Percentiles rank a stretch among this genome's conserved stretches.
These are phyloP conservation scores for Alternaria sp. DNA, from an alignment of 2,329 filamentous ascomycete genomes.

Conservation along the genomic window DNA sequence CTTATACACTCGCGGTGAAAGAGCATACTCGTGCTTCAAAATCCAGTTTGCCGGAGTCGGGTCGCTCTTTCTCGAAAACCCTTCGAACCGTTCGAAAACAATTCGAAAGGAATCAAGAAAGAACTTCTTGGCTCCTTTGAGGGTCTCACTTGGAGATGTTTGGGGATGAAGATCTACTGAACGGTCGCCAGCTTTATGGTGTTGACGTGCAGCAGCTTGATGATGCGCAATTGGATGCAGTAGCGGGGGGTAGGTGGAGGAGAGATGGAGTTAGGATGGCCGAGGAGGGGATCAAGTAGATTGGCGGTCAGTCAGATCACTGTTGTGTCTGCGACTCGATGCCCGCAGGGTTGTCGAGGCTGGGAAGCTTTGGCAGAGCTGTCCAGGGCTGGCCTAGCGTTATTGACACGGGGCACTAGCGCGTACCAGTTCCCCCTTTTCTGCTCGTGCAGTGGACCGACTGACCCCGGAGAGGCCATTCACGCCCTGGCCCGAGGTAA, in stretches of 20 bases:
- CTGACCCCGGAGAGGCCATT: slow-evolving; percentile 14
- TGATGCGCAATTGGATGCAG: slow-evolving; percentile 51
- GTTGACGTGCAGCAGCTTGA: slow-evolving; percentile 41
- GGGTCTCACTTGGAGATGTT: slow-evolving; percentile 41
- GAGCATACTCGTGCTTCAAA: slow-evolving; percentile 93
- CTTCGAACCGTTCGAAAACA: slow-evolving; percentile 62
- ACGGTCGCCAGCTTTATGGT: slow-evolving; percentile 46
- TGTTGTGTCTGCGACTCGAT: slow-evolving; percentile 41
- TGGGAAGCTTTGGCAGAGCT: slow-evolving; percentile 35
- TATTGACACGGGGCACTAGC: slow-evolving; percentile 36
- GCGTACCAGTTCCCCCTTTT: slow-evolving; percentile 39
- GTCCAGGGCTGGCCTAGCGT: slow-evolving; percentile 32
- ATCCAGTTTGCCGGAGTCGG: slow-evolving; percentile 96
- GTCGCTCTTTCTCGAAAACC: slow-evolving; percentile 76
- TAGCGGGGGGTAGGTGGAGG: slow-evolving; percentile 50
- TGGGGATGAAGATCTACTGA: slow-evolving; percentile 29
- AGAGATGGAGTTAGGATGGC: slow-evolving; percentile 44
- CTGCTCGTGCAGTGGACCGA: slow-evolving; percentile 13
- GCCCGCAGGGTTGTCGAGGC: slow-evolving; percentile 28
- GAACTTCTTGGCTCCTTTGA: slow-evolving; percentile 57
- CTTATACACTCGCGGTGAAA: slow-evolving; percentile 1
- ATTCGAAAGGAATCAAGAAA: slow-evolving; percentile 74
- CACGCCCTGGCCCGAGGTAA: slow-evolving; percentile 34
- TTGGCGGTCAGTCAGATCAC: slow-evolving; percentile 41
- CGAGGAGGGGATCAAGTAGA: slow-evolving; percentile 49